Conservation (phyloP, 2,329 filamentous ascomycete genomes). For the Penicillium corylophilum region DNA sequence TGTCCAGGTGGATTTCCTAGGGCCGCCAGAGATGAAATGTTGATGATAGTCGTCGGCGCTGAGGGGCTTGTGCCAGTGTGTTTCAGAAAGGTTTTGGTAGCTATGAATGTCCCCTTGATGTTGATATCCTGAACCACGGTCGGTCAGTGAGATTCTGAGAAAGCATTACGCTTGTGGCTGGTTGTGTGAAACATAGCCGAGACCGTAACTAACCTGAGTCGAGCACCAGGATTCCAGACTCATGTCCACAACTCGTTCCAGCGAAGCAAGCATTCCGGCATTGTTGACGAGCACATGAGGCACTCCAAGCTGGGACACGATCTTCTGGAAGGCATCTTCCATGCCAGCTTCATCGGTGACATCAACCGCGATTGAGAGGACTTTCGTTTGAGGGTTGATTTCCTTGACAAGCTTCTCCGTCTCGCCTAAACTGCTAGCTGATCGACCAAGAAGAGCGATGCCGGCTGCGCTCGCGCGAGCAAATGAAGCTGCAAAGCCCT, state of each 20-base stretch:
- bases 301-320: conserved; percentile 13
- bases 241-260: conserved; percentile 16
- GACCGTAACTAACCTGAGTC: conserved; percentile 8
- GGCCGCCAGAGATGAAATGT: conserved; percentile 23
- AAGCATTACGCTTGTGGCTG: not conserved
- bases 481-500: conserved; percentile 37
- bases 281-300: conserved; percentile 29
- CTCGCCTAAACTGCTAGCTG: conserved; percentile 24
- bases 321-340: conserved; percentile 11
- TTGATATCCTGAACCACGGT: conserved; percentile 31
- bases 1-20: conserved; percentile 19
- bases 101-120: conserved; percentile 33
- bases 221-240: conserved; percentile 18
- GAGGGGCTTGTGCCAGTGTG: conserved; percentile 13
- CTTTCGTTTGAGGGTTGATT: conserved; percentile 31
- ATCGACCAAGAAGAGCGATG: conserved; percentile 24
- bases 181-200: not conserved
- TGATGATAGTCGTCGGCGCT: conserved; percentile 28
- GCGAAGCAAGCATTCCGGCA: conserved; percentile 15
- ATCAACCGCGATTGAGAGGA: conserved; percentile 32
- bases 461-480: conserved; percentile 36
- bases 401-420: conserved; percentile 25
- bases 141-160: not conserved
- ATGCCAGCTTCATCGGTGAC: conserved; percentile 26
- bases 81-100: conserved; percentile 33